Evolutionary conservation across 2,329 filamentous ascomycete species (phyloP), one percentile per base, ranked within the genome.

Genomic region (Arthrinium phaeospermum): DNA sequence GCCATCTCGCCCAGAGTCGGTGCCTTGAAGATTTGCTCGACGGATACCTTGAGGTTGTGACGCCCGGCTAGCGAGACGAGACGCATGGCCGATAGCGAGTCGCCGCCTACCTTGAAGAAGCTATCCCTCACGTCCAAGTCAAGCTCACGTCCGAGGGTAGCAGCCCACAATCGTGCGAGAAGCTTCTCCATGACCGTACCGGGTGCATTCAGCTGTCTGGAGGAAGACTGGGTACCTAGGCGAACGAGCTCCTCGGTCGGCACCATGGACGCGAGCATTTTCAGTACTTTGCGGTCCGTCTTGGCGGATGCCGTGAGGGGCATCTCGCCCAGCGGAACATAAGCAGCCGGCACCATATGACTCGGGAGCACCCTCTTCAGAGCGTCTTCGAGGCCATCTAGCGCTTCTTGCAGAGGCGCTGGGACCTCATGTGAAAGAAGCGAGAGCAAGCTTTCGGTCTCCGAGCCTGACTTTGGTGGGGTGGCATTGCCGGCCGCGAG

Each of bases 81-180:
- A 47, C 83, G 85, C 77, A 83, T 84, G 1, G 80, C 79, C 7
- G 73, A 61, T 0, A 81, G 70, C 0, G 79, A 81, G 70, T 80
- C 79, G 14, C 80, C 80, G 19, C 79, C 79, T 0, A 81, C 71
- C 3, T 73, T 73, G 73, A 82, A 82, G 72, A 82, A 81, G 68
- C 47, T 53, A n/a, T 69, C 68, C 7, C 47, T 14, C 16, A 69
- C 45, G 22, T 49, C 68, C 1, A 53, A 19, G 19, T 69, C 45
- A 8, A 69, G 47, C 10, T 69, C 47, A 13, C 68, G 46, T 2
- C 68, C 45, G 8, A 69, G 46, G 0, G 68, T 24, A 14, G 16
- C 19, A 10, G 45, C 3, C 68, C 68, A 69, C 10, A 69, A 14
- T 8, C 45, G 68, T 2, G 47, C 68, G 19, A 69, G 45, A 34